Evolutionary conservation across 305 asterid genomes (phyloP).

Genomic region (Fraxinus greggii): DNA sequence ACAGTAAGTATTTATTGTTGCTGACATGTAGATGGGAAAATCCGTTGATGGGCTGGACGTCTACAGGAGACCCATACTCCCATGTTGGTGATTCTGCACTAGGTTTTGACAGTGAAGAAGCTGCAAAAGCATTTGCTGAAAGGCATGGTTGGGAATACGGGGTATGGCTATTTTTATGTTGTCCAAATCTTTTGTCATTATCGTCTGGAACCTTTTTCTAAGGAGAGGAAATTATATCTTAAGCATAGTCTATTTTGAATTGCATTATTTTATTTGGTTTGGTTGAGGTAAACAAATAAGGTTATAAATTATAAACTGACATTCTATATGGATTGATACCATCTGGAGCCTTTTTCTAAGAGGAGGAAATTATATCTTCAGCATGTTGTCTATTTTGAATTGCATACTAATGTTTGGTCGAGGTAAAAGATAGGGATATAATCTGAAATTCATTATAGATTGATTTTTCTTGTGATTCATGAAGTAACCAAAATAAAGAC

Average conservation of each 20-base stretch:
- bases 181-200: background rate
- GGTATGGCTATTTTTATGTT: slow-evolving; percentile 40
- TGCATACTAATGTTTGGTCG: background rate
- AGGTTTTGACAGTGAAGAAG: slow-evolving; percentile 81
- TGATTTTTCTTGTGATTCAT: background rate
- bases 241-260: background rate
- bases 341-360: background rate
- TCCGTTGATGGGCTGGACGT: slow-evolving; percentile 99
- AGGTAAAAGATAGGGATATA: background rate
- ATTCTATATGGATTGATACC: background rate
- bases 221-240: background rate
- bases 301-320: background rate
- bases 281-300: background rate
- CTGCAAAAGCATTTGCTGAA: slow-evolving; percentile 78
- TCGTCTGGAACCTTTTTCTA: background rate
- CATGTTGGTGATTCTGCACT: slow-evolving; percentile 92
- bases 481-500: background rate
- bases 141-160: slow-evolving; percentile 90
- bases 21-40: slow-evolving; percentile 80
- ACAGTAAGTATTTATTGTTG: background rate
- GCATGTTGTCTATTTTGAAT: background rate
- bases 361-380: background rate
- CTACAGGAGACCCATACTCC: slow-evolving; percentile 98
- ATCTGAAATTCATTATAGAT: background rate
- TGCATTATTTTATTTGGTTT: background rate